Conservation (phyloP, 78 protist genomes). For the Dictyostelium purpureum region DNA sequence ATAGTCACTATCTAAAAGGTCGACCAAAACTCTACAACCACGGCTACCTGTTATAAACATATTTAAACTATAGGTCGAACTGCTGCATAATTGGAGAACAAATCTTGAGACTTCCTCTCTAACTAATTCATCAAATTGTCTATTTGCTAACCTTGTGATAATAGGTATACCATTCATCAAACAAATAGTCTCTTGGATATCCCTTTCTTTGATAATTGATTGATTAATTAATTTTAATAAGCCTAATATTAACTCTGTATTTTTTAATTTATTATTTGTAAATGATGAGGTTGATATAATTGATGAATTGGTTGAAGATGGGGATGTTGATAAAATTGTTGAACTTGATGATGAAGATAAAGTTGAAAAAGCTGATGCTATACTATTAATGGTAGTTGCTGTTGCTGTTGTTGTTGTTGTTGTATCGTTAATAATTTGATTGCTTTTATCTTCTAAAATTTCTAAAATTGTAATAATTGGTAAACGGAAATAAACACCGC, state of each 20-base stretch:
- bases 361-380: no score
- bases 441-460: slow-evolving; percentile 11
- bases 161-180: slow-evolving; percentile 67
- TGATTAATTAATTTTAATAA: slow-evolving; percentile 34
- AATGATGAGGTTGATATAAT: neutral
- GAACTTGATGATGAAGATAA: no score
- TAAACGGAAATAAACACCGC: slow-evolving; percentile 52
- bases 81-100: slow-evolving; percentile 17
- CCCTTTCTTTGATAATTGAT: neutral
- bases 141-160: slow-evolving; percentile 23
- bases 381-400: neutral
- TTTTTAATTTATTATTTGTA: neutral
- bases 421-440: neutral
- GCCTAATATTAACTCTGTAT: neutral
- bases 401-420: neutral
- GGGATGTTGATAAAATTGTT: no score
- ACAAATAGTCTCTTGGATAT: slow-evolving; percentile 52
- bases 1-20: slow-evolving; percentile 65
- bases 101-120: slow-evolving; percentile 53
- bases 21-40: slow-evolving; percentile 63
- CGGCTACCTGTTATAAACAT: slow-evolving; percentile 72
- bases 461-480: slow-evolving; percentile 50
- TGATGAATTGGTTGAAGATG: neutral
- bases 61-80: slow-evolving; percentile 35
- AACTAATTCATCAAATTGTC: slow-evolving; percentile 7